Evolutionary conservation across 2,329 filamentous ascomycete species (phyloP).

Genomic region (Lecanoromycetidae sp.): DNA sequence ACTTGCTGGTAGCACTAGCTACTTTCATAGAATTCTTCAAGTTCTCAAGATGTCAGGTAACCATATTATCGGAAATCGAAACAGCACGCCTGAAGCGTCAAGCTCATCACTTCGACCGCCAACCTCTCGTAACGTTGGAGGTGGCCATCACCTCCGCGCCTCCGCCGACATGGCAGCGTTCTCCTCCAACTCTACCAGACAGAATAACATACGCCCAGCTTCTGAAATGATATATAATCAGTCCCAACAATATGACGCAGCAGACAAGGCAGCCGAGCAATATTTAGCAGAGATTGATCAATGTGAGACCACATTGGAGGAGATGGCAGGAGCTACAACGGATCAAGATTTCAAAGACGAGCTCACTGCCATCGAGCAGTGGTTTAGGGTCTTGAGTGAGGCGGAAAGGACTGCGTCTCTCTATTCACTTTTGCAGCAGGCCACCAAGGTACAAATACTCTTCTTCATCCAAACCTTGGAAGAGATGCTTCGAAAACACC

Average conservation of each 20-base stretch:
- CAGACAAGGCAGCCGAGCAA: conserved; percentile 90
- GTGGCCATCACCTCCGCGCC: conserved; percentile 76
- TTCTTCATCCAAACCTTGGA: conserved; percentile 99
- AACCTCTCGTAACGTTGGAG: conserved; percentile 64
- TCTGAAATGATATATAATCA: conserved; percentile 88
- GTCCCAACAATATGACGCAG: conserved; percentile 64
- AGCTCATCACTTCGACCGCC: conserved; percentile 72
- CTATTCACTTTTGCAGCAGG: conserved; percentile 93
- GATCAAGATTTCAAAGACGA: conserved; percentile 99
- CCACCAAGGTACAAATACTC: conserved; percentile 94
- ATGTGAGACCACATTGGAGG: conserved; percentile 95
- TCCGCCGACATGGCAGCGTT: conserved; percentile 93
- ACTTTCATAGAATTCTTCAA: neutral
- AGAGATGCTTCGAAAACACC: conserved; percentile 97
- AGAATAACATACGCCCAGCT: conserved; percentile 73
- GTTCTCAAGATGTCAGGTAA: conserved; percentile 52
- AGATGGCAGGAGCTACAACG: conserved; percentile 96
- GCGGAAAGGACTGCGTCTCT: conserved; percentile 90
- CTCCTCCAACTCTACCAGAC: conserved; percentile 51
- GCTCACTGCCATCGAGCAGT: conserved; percentile 96
- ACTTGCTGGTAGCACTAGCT: neutral
- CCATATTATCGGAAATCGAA: conserved; percentile 68
- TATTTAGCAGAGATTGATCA: conserved; percentile 99
- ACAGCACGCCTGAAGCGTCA: conserved; percentile 89
- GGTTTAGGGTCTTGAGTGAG: conserved; percentile 95